Conservation (phyloP, 306 rosid genomes). For the Elaeagnus macrophylla region DNA sequence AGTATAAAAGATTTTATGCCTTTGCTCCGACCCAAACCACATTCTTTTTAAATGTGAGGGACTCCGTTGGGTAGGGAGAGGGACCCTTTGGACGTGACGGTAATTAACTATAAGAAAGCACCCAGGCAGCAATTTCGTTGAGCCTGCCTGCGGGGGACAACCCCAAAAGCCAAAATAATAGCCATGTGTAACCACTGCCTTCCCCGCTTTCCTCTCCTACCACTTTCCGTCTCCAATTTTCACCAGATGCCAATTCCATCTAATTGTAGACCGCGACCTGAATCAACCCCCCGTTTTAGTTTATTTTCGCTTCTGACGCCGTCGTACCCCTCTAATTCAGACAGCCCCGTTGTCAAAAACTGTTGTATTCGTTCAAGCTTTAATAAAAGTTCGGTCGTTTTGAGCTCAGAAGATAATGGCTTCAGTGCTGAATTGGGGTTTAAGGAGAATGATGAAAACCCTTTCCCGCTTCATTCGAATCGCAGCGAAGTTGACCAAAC, state of each 20-base stretch:
- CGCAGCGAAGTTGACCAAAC: conserved; percentile 1
- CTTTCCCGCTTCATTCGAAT: conserved; percentile 21
- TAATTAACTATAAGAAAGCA: too few relatives aligned
- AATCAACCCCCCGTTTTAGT: conserved; percentile 6
- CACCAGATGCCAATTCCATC: conserved; percentile 17
- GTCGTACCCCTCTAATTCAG: conserved; percentile 12
- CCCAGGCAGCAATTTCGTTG: too few relatives aligned
- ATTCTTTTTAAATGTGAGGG: too few relatives aligned
- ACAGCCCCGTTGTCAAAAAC: conserved; percentile 6
- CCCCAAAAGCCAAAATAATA: not conserved
- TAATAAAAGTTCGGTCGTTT: conserved; percentile 11
- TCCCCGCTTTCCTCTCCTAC: conserved; percentile 18
- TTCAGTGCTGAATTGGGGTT: conserved; percentile 38
- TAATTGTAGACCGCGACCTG: conserved; percentile 15
- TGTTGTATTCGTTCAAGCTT: conserved; percentile 12
- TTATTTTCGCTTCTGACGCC: conserved; percentile 12
- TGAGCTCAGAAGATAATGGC: conserved; percentile 18
- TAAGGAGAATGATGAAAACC: conserved; percentile 26
- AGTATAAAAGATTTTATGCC: too few relatives aligned
- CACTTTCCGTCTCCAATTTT: conserved; percentile 30
- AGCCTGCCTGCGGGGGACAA: too few relatives aligned
- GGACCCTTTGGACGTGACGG: too few relatives aligned
- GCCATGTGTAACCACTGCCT: conserved; percentile 36
- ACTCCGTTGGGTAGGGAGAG: too few relatives aligned
- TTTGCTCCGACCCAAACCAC: too few relatives aligned